Percentiles rank a stretch among this genome's conserved stretches.
These are phyloP conservation scores for Kwoniella botswanensis DNA, from an alignment of 768 basidiomycete genomes.

Conservation along the genomic window DNA sequence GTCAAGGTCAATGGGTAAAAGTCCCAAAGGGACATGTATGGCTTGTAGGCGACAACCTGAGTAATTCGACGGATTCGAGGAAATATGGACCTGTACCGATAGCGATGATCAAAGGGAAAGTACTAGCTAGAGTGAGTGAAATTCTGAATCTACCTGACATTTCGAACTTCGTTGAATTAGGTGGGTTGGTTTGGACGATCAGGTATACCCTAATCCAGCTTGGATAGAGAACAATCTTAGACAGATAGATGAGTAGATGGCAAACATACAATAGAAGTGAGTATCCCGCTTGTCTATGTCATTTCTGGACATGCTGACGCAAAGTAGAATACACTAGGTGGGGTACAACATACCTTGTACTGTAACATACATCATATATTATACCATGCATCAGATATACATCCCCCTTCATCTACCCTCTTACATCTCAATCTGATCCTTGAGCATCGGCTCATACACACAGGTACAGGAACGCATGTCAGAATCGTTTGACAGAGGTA, in stretches of 20 bases:
- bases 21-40: slow-evolving; percentile 87
- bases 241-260: slow-evolving; percentile 4
- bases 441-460: background rate
- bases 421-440: background rate
- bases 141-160: too few relatives aligned
- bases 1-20: slow-evolving; percentile 67
- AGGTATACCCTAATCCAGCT: slow-evolving; percentile 41
- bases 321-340: background rate
- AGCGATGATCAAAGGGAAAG: slow-evolving; percentile 53
- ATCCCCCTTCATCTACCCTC: background rate
- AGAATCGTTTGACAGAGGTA: background rate
- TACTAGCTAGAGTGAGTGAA: slow-evolving; percentile 51
- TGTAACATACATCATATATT: background rate
- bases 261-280: background rate
- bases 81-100: slow-evolving; percentile 86
- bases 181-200: too few relatives aligned
- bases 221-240: slow-evolving; percentile 33
- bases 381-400: slow-evolving; percentile 24
- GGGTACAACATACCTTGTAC: background rate
- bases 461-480: background rate
- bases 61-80: slow-evolving; percentile 82
- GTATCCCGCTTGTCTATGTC: too few relatives aligned
- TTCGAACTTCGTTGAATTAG: too few relatives aligned
- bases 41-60: slow-evolving; percentile 87
- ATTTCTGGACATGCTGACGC: background rate